These are phyloP conservation scores for Suillus sp. DNA, from an alignment of 768 basidiomycete genomes.

Conservation along the genomic window DNA sequence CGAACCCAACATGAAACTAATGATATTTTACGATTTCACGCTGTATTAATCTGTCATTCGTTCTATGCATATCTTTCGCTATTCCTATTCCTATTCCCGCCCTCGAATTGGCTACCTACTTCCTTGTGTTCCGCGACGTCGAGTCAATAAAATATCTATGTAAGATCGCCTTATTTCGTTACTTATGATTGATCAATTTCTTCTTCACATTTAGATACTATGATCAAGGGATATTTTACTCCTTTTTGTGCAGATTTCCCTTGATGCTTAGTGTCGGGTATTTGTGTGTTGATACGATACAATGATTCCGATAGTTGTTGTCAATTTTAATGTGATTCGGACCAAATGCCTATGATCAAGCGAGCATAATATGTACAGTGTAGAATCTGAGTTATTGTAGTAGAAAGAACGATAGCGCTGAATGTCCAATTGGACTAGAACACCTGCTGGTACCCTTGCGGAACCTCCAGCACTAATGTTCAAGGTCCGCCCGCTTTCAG, in stretches of 20 bases:
- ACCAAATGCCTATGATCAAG: not conserved
- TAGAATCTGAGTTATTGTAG: not conserved
- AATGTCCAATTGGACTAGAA: not conserved
- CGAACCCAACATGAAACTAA: not conserved
- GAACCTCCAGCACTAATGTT: not conserved
- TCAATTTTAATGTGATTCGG: not conserved
- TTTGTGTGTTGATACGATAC: not conserved
- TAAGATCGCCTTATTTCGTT: conserved; percentile 11
- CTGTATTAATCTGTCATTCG: conserved; percentile 8
- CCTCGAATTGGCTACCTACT: conserved; percentile 9
- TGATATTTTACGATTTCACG: conserved; percentile 7
- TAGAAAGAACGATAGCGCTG: not conserved
- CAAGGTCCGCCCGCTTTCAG: not conserved
- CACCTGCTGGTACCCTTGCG: not conserved
- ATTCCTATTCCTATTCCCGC: conserved; percentile 6
- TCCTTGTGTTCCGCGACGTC: not conserved
- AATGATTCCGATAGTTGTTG: not conserved
- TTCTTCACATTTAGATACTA: not conserved
- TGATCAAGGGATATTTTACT: not conserved
- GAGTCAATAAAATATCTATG: conserved; percentile 8
- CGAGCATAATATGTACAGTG: not conserved
- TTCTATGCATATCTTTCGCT: conserved; percentile 11
- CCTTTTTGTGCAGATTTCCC: not conserved
- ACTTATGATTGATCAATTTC: conserved; percentile 11
- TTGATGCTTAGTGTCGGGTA: conserved; percentile 5